Evolutionary conservation across 305 asterid genomes (phyloP), one percentile per base, ranked within the genome.

Genomic region (Solanum hybrid): DNA sequence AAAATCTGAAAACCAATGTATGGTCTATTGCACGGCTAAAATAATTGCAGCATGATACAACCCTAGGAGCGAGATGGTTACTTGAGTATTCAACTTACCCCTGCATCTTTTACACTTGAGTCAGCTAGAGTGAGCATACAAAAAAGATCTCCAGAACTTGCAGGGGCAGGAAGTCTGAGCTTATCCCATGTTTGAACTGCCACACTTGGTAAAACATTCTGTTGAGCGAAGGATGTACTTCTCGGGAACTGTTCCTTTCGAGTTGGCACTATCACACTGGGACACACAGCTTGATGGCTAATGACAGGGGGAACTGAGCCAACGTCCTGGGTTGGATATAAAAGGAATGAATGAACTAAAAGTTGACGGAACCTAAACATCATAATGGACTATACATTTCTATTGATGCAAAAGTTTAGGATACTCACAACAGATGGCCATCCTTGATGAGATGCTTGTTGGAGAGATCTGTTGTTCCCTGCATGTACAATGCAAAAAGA

Each of bases 391-490:
- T 57, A 57, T 20, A 85, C 76, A 85, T 57, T 31, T 85, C 42
- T 22, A 85, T 22, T 57, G 76, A 84, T 46, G 46, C 88, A 84
- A 84, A 31, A 85, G 8, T 57, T 85, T 28, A 57, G 2, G 46
- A 28, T 33, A 51, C 88, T 84, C 88, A 85, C 88, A 57, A 22
- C 13, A 51, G 39, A 85, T 6, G 42, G 75, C 40, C 74, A 84
- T 51, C 88, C 75, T 29, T 57, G 76, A 51, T 51, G 88, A 85
- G 75, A 85, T 85, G 88, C 76, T 85, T 85, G 88, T 85, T 31
- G 88, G 31, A 85, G 76, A 57, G 42, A 85, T 22, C 31, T 51
- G 42, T 31, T 31, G 76, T 51, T 85, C 88, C 88, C 88, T 51
- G 88, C 75, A 31, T 39, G 76, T 85, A 57, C 88, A 29, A 22